A percentile compares a stretch with the other conserved stretches of the same genome.
These are phyloP conservation scores for Penicillium brevicompactum DNA, from an alignment of 2,329 filamentous ascomycete species.

Conservation along the genomic window DNA sequence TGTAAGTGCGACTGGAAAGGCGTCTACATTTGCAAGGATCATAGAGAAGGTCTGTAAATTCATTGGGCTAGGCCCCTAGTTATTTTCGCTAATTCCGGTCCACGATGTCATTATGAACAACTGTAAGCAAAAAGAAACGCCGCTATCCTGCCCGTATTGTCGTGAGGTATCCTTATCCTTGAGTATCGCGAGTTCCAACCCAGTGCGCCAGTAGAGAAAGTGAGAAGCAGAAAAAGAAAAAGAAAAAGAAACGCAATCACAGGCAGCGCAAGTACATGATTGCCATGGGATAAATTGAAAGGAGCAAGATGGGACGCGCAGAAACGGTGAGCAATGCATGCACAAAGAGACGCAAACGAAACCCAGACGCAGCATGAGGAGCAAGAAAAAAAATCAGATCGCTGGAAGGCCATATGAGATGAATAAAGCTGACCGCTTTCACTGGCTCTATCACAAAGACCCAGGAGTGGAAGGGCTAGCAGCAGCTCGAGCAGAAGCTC, in stretches of 20 bases:
- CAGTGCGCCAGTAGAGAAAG: neutral
- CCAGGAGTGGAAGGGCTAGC: neutral
- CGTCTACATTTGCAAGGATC: too few species aligned
- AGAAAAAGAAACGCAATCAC: neutral
- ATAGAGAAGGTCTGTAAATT: neutral
- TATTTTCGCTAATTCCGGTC: neutral
- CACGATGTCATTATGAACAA: slow-evolving; percentile 2
- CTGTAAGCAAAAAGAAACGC: slow-evolving; percentile 5
- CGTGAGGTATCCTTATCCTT: slow-evolving; percentile 16
- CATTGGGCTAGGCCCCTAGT: neutral
- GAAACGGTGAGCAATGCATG: neutral
- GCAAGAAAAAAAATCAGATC: neutral
- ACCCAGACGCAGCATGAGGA: neutral
- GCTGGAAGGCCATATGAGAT: too few species aligned
- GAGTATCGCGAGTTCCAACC: slow-evolving; percentile 9
- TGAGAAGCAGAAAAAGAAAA: neutral
- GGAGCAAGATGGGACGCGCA: neutral
- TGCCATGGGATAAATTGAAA: neutral
- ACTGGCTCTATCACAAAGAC: neutral
- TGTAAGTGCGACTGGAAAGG: too few species aligned
- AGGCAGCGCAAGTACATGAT: slow-evolving; percentile 12
- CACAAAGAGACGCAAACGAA: neutral
- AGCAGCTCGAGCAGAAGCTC: neutral
- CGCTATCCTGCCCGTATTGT: slow-evolving; percentile 2
- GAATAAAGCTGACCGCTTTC: too few species aligned